Percentiles rank a stretch among this genome's conserved stretches.
phyloP scores from a whole-genome alignment of 2,329 filamentous ascomycete species.

The Leptographium lundbergii region DNA sequence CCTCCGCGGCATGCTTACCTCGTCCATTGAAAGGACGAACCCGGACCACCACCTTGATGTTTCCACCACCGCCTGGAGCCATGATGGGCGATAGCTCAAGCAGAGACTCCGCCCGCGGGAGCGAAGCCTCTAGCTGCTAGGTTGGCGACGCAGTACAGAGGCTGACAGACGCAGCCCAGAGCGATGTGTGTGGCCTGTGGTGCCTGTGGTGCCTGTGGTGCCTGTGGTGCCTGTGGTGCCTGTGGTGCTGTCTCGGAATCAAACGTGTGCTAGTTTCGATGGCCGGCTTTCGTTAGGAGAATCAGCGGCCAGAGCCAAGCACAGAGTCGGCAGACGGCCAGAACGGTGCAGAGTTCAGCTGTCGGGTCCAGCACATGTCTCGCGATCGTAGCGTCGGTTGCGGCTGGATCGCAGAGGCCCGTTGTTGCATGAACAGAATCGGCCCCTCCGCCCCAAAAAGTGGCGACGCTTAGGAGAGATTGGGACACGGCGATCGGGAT shows the following conservation, averaged over 20 bases:
- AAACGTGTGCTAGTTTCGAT: no score
- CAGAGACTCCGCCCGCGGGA: neutral
- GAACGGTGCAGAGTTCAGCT: neutral
- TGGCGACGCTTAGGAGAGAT: neutral
- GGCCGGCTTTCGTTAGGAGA: no score
- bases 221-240: no score
- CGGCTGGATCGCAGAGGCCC: neutral
- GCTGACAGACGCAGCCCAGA: neutral
- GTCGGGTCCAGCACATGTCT: neutral
- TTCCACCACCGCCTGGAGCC: slow-evolving; percentile 60
- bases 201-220: no score
- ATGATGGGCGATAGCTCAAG: slow-evolving; percentile 27
- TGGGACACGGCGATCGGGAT: neutral
- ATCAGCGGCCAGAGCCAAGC: neutral
- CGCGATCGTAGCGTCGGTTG: neutral
- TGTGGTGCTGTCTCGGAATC: no score
- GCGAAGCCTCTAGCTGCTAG: neutral
- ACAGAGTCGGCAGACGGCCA: neutral
- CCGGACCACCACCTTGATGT: slow-evolving; percentile 99
- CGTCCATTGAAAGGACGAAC: slow-evolving; percentile 88
- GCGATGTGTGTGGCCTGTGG: no score
- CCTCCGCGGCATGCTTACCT: slow-evolving; percentile 42
- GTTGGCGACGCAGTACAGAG: neutral
- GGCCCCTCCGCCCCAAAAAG: neutral
- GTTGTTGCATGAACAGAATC: neutral